Evolutionary conservation across 78 protist genomes (phyloP).

Genomic region (Acrasis kona): DNA sequence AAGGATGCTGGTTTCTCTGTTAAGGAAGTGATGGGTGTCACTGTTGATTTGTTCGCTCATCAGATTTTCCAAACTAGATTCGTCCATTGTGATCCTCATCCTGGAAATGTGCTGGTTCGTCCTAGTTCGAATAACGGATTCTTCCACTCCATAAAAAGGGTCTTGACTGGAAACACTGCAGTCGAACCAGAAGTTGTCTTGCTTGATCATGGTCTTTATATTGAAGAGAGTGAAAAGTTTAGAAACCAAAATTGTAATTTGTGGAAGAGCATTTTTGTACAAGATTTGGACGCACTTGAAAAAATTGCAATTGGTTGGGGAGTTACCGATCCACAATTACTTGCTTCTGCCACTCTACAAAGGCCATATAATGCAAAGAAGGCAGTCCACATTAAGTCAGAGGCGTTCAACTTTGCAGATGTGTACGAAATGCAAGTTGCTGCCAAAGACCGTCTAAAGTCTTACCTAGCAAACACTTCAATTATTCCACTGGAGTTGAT

Average conservation of each 20-base stretch:
- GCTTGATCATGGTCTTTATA: conserved; percentile 69
- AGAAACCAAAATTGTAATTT: conserved; percentile 12
- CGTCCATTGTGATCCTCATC: conserved; percentile 65
- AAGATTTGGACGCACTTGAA: not conserved
- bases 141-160: not conserved
- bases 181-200: conserved; percentile 36
- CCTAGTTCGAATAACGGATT: not conserved
- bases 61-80: conserved; percentile 8
- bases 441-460: not conserved
- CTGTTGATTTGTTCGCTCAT: not conserved
- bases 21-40: not conserved
- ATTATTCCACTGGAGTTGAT: conserved; percentile 8
- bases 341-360: conserved; percentile 16
- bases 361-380: not conserved
- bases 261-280: conserved; percentile 21
- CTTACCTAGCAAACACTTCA: not conserved
- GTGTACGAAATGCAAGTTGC: not conserved
- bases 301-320: conserved; percentile 1
- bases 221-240: conserved; percentile 5
- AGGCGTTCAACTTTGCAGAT: too few relatives aligned
- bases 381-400: too few relatives aligned
- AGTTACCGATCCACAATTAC: conserved; percentile 1
- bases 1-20: not conserved
- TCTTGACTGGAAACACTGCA: not conserved
- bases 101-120: conserved; percentile 47